phyloP scores from a whole-genome alignment of 2,329 filamentous ascomycete genomes.

The Colletotrichum sp. region DNA sequence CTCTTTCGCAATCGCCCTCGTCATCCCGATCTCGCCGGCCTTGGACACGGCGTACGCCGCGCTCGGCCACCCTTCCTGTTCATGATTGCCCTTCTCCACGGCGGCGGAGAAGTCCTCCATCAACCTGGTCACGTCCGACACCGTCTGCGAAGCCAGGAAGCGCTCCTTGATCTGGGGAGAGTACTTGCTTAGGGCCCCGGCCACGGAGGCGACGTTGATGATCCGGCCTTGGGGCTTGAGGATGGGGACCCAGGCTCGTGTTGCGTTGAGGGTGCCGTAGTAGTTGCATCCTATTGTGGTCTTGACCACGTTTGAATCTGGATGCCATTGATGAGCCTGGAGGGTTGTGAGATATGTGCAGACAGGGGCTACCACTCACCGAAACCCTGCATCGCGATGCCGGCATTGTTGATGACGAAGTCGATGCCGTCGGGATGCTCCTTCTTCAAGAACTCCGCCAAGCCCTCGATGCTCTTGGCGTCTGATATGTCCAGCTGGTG shows the following conservation, averaged over 20 bases:
- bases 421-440: conserved; percentile 54
- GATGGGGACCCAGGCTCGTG: conserved; percentile 47
- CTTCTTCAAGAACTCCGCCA: conserved; percentile 44
- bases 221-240: conserved; percentile 48
- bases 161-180: conserved; percentile 42
- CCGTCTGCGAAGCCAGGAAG: conserved; percentile 44
- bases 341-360: neutral
- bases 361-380: conserved; percentile 27
- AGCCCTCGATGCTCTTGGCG: conserved; percentile 44
- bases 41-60: conserved; percentile 54
- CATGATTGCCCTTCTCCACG: conserved; percentile 48
- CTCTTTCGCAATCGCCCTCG: conserved; percentile 38
- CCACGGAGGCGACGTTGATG: conserved; percentile 53
- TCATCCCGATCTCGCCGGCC: conserved; percentile 46
- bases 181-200: conserved; percentile 51
- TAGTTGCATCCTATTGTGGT: conserved; percentile 57
- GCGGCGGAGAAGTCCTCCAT: conserved; percentile 54
- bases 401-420: conserved; percentile 60
- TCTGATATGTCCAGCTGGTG: conserved; percentile 53
- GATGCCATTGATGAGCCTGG: neutral
- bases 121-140: conserved; percentile 47
- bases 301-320: conserved; percentile 44
- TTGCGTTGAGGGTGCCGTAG: conserved; percentile 52
- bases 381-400: conserved; percentile 50
- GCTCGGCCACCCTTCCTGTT: conserved; percentile 52